Percentiles rank a stretch among this genome's conserved stretches.
phyloP scores from a whole-genome alignment of 2,329 filamentous ascomycete genomes.

The Phaeoacremonium minimum region DNA sequence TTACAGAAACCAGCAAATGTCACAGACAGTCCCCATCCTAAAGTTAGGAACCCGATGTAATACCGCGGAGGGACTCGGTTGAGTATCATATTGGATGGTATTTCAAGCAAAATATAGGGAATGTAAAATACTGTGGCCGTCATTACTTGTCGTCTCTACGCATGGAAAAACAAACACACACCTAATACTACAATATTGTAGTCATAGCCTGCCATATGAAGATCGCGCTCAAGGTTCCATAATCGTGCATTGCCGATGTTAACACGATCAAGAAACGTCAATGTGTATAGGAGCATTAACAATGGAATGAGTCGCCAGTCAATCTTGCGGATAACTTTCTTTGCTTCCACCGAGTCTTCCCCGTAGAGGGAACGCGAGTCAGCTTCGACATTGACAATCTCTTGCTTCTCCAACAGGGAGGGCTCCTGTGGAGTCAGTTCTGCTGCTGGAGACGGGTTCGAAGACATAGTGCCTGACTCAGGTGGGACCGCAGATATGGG shows the following conservation, averaged over 20 bases:
- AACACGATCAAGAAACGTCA: conserved; percentile 18
- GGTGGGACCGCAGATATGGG: too few species aligned
- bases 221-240: conserved; percentile 2
- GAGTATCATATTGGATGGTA: conserved; percentile 1
- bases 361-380: neutral
- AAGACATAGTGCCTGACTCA: too few species aligned
- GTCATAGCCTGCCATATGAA: neutral
- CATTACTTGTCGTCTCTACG: neutral
- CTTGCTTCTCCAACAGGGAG: neutral
- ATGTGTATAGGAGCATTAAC: conserved; percentile 13
- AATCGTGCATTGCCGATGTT: conserved; percentile 25
- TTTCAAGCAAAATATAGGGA: conserved; percentile 2
- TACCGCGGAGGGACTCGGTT: conserved; percentile 3
- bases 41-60: neutral
- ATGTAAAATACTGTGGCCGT: conserved; percentile 1
- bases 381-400: neutral
- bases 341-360: neutral
- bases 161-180: neutral
- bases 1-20: conserved; percentile 1
- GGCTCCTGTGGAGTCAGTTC: too few species aligned
- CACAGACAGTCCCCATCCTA: conserved; percentile 1
- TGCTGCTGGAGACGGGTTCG: too few species aligned
- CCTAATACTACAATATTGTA: conserved; percentile 1
- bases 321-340: neutral
- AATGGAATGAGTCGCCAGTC: conserved; percentile 1